These are phyloP conservation scores for Ceratobasidium sp. DNA, from an alignment of 1,284 basidiomycete species.

Conservation along the genomic window DNA sequence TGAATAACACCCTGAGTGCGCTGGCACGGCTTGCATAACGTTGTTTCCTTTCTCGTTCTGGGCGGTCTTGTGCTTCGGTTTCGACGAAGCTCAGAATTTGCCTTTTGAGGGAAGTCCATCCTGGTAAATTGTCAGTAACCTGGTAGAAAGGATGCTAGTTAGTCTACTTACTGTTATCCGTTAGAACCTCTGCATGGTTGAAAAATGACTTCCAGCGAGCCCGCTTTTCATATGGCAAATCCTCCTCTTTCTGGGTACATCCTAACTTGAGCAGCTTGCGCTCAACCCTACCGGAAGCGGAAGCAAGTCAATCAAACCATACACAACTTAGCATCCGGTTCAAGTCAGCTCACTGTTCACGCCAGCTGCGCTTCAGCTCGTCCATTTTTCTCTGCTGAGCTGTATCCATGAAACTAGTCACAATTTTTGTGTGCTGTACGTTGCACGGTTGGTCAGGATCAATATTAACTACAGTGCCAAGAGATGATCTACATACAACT, in stretches of 20 bases:
- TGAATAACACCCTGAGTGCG: too few relatives aligned
- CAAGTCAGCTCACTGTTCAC: conserved; percentile 62
- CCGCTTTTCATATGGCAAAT: background rate
- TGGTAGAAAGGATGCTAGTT: background rate
- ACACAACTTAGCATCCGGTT: conserved; percentile 92
- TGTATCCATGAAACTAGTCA: background rate
- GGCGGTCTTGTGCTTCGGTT: background rate
- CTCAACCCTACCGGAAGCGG: background rate
- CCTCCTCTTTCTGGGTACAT: background rate
- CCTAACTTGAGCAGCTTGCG: background rate
- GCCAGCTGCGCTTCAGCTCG: background rate
- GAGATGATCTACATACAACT: background rate
- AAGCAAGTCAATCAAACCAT: conserved; percentile 87
- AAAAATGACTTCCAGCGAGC: background rate
- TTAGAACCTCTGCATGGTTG: background rate
- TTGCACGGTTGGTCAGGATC: background rate
- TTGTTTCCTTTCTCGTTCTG: background rate
- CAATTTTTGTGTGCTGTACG: background rate
- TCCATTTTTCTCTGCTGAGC: background rate
- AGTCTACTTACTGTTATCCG: background rate
- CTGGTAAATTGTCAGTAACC: background rate
- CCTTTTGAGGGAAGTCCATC: background rate
- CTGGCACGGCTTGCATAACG: background rate
- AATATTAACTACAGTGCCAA: background rate
- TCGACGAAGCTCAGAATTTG: background rate